Evolutionary conservation across 176 grass and related monocot genomes (phyloP), one percentile per base, ranked within the genome.

Genomic region (Miscanthus lutarioriparius): DNA sequence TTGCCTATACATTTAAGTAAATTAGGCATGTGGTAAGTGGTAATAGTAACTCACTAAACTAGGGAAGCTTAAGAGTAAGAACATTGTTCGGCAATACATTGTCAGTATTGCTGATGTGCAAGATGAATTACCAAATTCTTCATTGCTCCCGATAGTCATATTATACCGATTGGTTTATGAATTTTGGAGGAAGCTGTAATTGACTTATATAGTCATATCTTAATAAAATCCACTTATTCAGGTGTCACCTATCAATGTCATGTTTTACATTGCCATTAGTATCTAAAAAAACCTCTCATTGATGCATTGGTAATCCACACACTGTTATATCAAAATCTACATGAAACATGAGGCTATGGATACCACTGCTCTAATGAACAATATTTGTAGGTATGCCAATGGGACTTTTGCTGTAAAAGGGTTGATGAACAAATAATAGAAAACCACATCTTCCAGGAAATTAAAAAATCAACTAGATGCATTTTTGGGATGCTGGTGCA

Each of bases 201-300:
- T 16, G 27, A 76, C 8, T 27, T 32, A n/a, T n/a, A 63, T 69
- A 62, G n/a, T 62, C 49, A 22, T n/a, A 51, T 62, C 39, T 68
- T 70, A 35, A 70, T 61, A 16, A 67, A 75, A 81, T 63, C 32
- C 30, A 76, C 66, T 65, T n/a, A 75, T 61, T 67, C 38, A 75
- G 22, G 47, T 30, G 69, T 23, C 7, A 47, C 30, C n/a, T 49
- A 67, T 10, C 19, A 51, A 61, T 7, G 14, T 35, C 59, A 69
- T 33, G 13, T 58, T 76, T 69, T 48, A 45, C 48, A 70, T 37
- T 62, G 40, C 45, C 12, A 47, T 47, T 26, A 17, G n/a, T 62
- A 62, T 27, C 23, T 9, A 45, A 43, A 44, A 44, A 45, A 72
- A 72, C 0, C 56, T 47, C 23, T 10, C 40, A 27, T 41, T 72